Evolutionary conservation across 164 flowering plant species (phyloP).

Genomic region (Macadamia integrifolia): DNA sequence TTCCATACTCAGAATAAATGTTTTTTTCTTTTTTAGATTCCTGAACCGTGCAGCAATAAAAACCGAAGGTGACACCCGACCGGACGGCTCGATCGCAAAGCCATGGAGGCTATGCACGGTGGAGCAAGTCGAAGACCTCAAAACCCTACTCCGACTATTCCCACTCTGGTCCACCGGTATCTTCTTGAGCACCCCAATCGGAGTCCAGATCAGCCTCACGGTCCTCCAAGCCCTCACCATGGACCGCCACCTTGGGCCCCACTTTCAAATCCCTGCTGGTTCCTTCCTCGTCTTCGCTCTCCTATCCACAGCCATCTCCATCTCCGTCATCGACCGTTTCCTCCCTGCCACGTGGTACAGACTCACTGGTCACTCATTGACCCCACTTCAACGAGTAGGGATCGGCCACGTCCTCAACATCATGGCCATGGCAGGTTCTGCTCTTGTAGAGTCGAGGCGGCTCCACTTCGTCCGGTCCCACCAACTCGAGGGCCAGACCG

Average conservation of each 20-base stretch:
- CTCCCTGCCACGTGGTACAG: conserved; percentile 37
- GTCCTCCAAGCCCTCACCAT: conserved; percentile 58
- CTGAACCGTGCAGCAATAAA: conserved; percentile 52
- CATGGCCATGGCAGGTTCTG: conserved; percentile 38
- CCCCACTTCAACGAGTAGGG: conserved; percentile 51
- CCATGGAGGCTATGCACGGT: conserved; percentile 57
- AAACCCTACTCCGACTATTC: conserved; percentile 41
- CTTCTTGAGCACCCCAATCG: conserved; percentile 42
- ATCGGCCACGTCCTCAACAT: conserved; percentile 50
- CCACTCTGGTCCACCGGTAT: conserved; percentile 55
- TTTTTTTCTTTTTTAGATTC: conserved; percentile 26
- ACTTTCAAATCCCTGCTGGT: conserved; percentile 59
- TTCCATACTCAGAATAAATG: too few relatives aligned
- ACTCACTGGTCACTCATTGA: conserved; percentile 19
- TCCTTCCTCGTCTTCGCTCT: conserved; percentile 38
- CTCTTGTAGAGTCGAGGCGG: conserved; percentile 47
- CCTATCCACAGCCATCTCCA: conserved; percentile 30
- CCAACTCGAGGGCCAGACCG: conserved; percentile 15
- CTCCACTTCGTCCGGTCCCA: conserved; percentile 21
- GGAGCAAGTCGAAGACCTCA: conserved; percentile 66
- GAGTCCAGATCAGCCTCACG: conserved; percentile 32
- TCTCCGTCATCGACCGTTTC: conserved; percentile 41
- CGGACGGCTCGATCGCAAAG: conserved; percentile 27
- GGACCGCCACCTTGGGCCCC: conserved; percentile 56
- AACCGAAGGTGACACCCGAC: conserved; percentile 26